Evolutionary conservation across 805 yeast genomes (phyloP).

Genomic region (Candida germanica): DNA sequence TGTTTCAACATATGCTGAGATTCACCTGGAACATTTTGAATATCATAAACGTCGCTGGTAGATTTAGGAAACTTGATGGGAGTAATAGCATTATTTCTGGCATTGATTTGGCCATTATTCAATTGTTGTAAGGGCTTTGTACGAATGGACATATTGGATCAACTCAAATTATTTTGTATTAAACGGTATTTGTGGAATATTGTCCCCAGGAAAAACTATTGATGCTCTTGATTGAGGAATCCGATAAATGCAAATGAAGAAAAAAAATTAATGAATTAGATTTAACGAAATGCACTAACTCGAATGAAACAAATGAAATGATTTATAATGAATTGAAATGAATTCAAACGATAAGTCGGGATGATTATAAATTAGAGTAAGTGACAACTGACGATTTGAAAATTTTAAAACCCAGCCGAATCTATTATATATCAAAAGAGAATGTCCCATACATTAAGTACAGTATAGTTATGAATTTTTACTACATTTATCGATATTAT

Average conservation of each 20-base stretch:
- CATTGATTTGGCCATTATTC: slow-evolving; percentile 50
- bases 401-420: background rate
- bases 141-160: slow-evolving; percentile 25
- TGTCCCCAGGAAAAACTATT: too few species aligned
- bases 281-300: too few species aligned
- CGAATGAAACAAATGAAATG: too few species aligned
- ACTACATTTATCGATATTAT: slow-evolving; percentile 11
- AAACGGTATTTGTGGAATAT: too few species aligned
- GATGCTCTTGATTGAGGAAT: too few species aligned
- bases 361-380: too few species aligned
- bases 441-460: background rate
- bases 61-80: slow-evolving; percentile 23
- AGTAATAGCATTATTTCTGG: slow-evolving; percentile 36
- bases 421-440: background rate
- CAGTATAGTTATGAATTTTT: slow-evolving; percentile 3
- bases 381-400: too few species aligned
- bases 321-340: too few species aligned
- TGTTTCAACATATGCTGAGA: slow-evolving; percentile 9
- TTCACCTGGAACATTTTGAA: slow-evolving; percentile 1
- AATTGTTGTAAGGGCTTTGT: slow-evolving; percentile 55
- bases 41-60: slow-evolving; percentile 10
- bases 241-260: too few species aligned
- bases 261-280: too few species aligned
- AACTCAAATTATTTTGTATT: too few species aligned
- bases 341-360: too few species aligned